Base-by-base conservation (phyloP, 345 rosid species). In the Melastoma malabathricum region DNA sequence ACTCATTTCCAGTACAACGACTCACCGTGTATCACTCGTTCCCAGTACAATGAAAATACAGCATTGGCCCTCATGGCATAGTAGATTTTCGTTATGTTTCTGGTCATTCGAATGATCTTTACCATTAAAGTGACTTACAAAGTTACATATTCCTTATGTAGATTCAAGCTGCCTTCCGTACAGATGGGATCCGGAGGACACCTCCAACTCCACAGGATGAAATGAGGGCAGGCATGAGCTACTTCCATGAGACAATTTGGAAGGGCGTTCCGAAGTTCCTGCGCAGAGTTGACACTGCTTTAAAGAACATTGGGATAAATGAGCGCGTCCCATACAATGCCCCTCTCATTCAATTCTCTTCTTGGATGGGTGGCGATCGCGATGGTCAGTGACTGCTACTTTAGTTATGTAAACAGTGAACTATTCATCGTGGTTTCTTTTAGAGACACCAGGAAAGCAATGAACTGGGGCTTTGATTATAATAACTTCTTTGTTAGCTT, bases 291-390 rank as follows among this genome's bases (percentile, higher is more conserved):
- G 98, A 92, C 72, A 92, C 96, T 2, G 95, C 95, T 46, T 64
- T 92, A 62, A 87, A 87, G 82, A 92, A 82, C 74, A 77, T 92
- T 29, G 98, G 98, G 51, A 84, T 87, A 48, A 79, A 74, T 31
- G 95, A 92, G 60, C 87, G 95, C 17, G 79, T 92, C 66, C 98
- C 98, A 43, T 92, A 92, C 67, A 92, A 92, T 54, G 98, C 97
- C 2, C 98, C 98, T 54, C 87, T 92, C 20, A 92, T 92, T 59
- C 96, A 92, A 18, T 92, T 92, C 72, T 87, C 97, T 46, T 92
- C 98, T 39, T 92, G 98, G 98, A 92, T 92, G 98, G 98, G 98
- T 7, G 98, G 98, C 12, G 97, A 92, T 56, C 98, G 97, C 68
- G 95, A 92, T 69, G 98, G 96, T 92, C 62, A 4, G 57, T 53